Conservation (phyloP, 306 rosid genomes). For the Senna tora region DNA sequence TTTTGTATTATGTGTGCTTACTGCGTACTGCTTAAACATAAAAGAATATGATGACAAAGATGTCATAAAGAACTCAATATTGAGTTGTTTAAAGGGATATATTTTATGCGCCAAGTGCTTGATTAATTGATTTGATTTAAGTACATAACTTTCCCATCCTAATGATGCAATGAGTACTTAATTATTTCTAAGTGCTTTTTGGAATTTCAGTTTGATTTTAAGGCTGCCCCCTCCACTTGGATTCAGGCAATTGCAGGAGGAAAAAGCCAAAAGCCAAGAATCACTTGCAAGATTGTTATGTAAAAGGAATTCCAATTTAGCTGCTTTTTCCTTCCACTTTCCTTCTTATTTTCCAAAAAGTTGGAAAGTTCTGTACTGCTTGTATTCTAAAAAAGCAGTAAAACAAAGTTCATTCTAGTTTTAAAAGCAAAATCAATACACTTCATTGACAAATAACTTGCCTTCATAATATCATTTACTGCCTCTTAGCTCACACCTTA, state of each 20-base stretch:
- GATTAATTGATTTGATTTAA: constrained; percentile 5
- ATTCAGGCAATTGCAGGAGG: not conserved
- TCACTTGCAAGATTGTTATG: not conserved
- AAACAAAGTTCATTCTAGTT: constrained; percentile 12
- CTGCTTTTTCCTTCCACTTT: not conserved
- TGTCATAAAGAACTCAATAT: constrained; percentile 5
- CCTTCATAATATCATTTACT: constrained; percentile 28
- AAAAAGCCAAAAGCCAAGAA: not conserved
- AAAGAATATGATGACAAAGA: constrained; percentile 19
- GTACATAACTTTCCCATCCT: not conserved
- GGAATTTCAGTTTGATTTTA: constrained; percentile 19
- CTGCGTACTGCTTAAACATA: too few relatives aligned
- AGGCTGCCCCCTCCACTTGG: not conserved
- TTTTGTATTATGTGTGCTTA: not conserved
- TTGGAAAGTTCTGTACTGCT: constrained; percentile 3
- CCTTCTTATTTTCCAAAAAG: not conserved
- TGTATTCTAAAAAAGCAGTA: constrained; percentile 9
- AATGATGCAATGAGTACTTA: constrained; percentile 14
- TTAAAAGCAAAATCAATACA: not conserved
- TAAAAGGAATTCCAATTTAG: not conserved
- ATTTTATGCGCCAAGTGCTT: not conserved
- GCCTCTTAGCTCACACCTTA: constrained; percentile 44
- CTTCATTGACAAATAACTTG: constrained; percentile 13
- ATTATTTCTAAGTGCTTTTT: constrained; percentile 8
- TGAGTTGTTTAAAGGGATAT: not conserved